These are phyloP conservation scores for Cyathus striatus DNA, from an alignment of 768 basidiomycete genomes.

Conservation along the genomic window DNA sequence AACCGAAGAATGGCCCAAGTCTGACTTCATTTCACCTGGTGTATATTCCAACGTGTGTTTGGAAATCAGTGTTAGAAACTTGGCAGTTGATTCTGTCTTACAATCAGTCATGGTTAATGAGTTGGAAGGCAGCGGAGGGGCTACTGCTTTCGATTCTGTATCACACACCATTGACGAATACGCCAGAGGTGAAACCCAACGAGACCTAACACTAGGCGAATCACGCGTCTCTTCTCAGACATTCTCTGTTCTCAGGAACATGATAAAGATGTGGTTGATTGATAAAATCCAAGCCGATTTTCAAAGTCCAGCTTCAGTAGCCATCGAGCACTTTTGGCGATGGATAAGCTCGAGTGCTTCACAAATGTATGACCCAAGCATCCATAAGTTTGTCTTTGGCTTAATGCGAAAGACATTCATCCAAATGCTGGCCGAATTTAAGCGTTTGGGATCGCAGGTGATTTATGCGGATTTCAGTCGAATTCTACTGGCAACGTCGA, in stretches of 20 bases:
- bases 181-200: conserved; percentile 59
- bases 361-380: conserved; percentile 85
- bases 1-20: conserved; percentile 72
- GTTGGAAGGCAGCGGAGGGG: conserved; percentile 90
- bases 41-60: conserved; percentile 92
- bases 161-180: conserved; percentile 91
- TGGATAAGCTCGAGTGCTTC: conserved; percentile 89
- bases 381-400: conserved; percentile 90
- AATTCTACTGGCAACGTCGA: conserved; percentile 88
- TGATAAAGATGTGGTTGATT: conserved; percentile 89
- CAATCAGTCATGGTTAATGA: conserved; percentile 96
- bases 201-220: conserved; percentile 83
- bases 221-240: conserved; percentile 83
- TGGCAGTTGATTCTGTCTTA: conserved; percentile 90
- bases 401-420: conserved; percentile 98
- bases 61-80: conserved; percentile 83
- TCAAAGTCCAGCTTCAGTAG: conserved; percentile 59
- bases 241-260: conserved; percentile 77
- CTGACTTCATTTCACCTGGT: conserved; percentile 81
- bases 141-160: conserved; percentile 90
- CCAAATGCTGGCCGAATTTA: conserved; percentile 94
- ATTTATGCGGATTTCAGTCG: conserved; percentile 92
- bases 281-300: conserved; percentile 74
- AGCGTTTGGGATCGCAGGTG: conserved; percentile 87
- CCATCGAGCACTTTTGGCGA: conserved; percentile 94